Evolutionary conservation across 192 early-diverging fungal species (phyloP).

Genomic region (Oehlia diaphana): DNA sequence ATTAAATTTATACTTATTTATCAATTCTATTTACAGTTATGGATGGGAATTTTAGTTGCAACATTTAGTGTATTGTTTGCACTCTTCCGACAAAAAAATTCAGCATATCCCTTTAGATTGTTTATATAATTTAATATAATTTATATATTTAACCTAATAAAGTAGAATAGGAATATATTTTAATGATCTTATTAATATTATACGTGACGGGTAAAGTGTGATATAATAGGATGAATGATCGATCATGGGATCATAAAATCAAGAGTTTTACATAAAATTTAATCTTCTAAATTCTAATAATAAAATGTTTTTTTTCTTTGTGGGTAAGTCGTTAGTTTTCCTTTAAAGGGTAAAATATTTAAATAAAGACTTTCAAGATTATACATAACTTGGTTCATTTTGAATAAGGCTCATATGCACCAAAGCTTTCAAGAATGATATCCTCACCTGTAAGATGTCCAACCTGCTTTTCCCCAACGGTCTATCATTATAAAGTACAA

Average conservation of each 20-base stretch:
- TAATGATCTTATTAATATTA: no score
- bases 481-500: slow-evolving; percentile 6
- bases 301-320: no score
- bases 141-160: no score
- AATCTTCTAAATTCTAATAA: no score
- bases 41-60: slow-evolving; percentile 64
- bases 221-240: no score
- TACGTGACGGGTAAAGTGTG: no score
- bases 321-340: no score
- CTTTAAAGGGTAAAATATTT: no score
- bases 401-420: neutral
- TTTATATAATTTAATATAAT: slow-evolving; percentile 39
- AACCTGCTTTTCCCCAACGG: neutral
- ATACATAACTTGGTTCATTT: neutral
- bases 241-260: no score
- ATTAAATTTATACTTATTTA: neutral
- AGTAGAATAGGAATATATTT: no score
- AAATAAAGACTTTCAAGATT: no score
- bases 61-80: slow-evolving; percentile 63
- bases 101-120: slow-evolving; percentile 67
- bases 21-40: slow-evolving; percentile 31
- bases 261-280: no score
- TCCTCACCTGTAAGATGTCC: slow-evolving; percentile 5
- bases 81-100: slow-evolving; percentile 71
- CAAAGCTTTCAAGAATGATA: neutral